Conservation (phyloP, 169 alveolate species). For the Eimeria maxima region DNA sequence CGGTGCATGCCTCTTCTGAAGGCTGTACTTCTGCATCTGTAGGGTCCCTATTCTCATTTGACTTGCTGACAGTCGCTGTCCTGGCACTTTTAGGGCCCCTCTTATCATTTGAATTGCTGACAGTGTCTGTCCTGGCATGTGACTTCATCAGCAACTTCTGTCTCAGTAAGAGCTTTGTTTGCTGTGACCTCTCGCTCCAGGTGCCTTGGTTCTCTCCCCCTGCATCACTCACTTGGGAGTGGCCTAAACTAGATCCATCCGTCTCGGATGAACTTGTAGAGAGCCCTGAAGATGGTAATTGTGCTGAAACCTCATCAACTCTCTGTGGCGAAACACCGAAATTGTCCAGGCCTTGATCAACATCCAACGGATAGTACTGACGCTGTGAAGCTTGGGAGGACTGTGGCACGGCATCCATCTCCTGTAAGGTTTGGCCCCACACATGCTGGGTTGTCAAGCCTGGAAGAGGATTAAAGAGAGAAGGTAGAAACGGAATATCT, state of each 20-base stretch:
- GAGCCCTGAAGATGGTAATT: not conserved
- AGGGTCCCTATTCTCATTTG: not conserved
- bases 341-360: not conserved
- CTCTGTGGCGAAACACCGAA: not conserved
- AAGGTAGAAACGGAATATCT: not conserved
- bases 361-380: not conserved
- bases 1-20: not conserved
- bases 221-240: not conserved
- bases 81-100: not conserved
- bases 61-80: not conserved
- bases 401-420: not conserved
- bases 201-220: not conserved
- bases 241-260: not conserved
- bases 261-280: not conserved
- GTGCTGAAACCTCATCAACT: not conserved
- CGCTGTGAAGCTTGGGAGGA: not conserved
- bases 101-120: not conserved
- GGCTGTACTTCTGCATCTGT: not conserved
- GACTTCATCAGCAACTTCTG: not conserved
- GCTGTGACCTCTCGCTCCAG: not conserved
- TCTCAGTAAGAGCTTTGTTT: not conserved
- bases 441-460: not conserved
- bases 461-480: not conserved
- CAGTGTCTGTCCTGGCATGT: not conserved
- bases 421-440: not conserved